Conservation (phyloP, 2,329 filamentous ascomycete species). For the Aspergillus ustus region DNA sequence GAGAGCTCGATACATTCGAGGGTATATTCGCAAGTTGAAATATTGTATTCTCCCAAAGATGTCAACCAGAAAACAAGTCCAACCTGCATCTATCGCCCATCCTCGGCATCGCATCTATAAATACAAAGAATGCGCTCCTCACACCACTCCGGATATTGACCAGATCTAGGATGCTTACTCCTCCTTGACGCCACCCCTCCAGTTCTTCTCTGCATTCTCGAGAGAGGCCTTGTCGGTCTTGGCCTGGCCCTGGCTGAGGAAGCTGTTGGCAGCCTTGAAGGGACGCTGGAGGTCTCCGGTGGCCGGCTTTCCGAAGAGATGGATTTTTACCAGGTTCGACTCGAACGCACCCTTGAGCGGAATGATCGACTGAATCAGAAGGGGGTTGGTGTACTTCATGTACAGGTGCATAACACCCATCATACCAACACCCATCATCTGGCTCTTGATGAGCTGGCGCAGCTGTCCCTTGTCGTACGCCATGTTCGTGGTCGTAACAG, state of each 20-base stretch:
- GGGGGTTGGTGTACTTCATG: constrained; percentile 99
- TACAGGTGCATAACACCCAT: constrained; percentile 99
- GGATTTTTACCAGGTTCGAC: constrained; percentile 94
- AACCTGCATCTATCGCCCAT: constrained; percentile 3
- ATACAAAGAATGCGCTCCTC: constrained; percentile 19
- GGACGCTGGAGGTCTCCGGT: constrained; percentile 90
- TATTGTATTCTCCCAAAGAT: constrained; percentile 1
- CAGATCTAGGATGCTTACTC: constrained; percentile 40
- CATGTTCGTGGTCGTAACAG: constrained; percentile 93
- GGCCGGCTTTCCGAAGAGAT: constrained; percentile 85
- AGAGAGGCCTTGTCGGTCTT: constrained; percentile 90
- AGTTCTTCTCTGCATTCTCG: constrained; percentile 55
- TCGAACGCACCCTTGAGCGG: constrained; percentile 95
- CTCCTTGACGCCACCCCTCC: constrained; percentile 56
- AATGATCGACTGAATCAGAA: constrained; percentile 98
- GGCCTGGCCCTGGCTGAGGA: constrained; percentile 74
- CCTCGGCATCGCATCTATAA: constrained; percentile 23
- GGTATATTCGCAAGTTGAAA: constrained; percentile 2
- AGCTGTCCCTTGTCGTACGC: constrained; percentile 92
- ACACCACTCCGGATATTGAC: constrained; percentile 3
- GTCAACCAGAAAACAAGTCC: constrained; percentile 7
- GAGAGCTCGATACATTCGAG: neutral
- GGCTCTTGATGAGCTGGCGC: constrained; percentile 81
- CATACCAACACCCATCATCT: constrained; percentile 96
- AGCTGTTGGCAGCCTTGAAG: constrained; percentile 83